Evolutionary conservation across 805 yeast genomes (phyloP), one percentile per base, ranked within the genome.

Genomic region (Myxozyma vanderwaltii): DNA sequence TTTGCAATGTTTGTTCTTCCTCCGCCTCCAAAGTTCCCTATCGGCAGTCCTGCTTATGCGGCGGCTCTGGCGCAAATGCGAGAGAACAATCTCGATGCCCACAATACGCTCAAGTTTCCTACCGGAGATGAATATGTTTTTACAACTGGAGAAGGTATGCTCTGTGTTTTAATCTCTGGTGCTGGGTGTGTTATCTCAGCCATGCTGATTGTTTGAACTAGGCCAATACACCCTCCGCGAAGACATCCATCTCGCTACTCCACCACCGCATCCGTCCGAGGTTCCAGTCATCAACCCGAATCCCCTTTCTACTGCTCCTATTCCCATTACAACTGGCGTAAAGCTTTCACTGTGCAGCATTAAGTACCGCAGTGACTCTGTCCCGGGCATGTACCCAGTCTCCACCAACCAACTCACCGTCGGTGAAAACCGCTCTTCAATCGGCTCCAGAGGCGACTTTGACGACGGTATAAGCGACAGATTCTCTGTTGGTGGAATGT

Each of bases 191-290:
- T 21, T 40, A 24, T 44, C 31, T 26, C 13, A 6, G 24, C 15
- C 24, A 38, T n/a, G 23, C 36, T 4, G 24, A 12, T 56, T 31
- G 15, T 29, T 8, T 33, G n/a, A 17, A 17, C 24, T 33, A 63
- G 67, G 67, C 4, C 55, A 54, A 21, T 66, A 66, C 50, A 54
- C 56, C 10, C 61, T 66, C 3, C 63, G 66, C 24, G 68, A 66
- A 23, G 61, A 58, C 21, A 59, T 66, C 41, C 61, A 49, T 31
- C 65, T 76, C 45, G 76, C 79, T 5, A 67, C 70, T 43, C 78
- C 78, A 2, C 68, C 75, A 23, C 76, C 75, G 6, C 76, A 74
- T 49, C 75, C 76, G 1, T 61, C 73, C 3, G 75, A 76, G 50
- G 70, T 71, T 7, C 72, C 71, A 19, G 68, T 71, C 12, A 54